Percentiles rank a stretch among this genome's conserved stretches.
phyloP scores from a whole-genome alignment of 2,329 filamentous ascomycete species.

The Neopestalotiopsis clavispora region DNA sequence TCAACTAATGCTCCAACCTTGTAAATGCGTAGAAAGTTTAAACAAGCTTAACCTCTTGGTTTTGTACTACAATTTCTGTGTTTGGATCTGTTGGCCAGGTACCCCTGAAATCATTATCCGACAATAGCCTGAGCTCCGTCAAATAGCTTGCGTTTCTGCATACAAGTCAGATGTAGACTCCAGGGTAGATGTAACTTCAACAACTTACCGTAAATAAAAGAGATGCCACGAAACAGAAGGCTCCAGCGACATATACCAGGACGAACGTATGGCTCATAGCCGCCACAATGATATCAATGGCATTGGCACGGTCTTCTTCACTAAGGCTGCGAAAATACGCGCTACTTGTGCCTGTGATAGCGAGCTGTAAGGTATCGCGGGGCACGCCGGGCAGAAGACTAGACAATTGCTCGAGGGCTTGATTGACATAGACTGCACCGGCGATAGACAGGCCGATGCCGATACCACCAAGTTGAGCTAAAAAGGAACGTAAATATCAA shows the following conservation, averaged over 20 bases:
- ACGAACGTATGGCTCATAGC: slow-evolving; percentile 2
- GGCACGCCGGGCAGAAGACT: neutral
- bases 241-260: neutral
- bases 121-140: neutral
- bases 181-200: neutral
- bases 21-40: too few relatives aligned
- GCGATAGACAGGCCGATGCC: neutral
- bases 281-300: neutral
- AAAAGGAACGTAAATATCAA: neutral
- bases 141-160: neutral
- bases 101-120: too few relatives aligned
- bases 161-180: neutral
- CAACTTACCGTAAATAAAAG: neutral
- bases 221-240: neutral
- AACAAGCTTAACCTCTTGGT: too few relatives aligned
- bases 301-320: neutral
- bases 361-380: neutral
- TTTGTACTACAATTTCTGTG: too few relatives aligned
- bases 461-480: slow-evolving; percentile 6
- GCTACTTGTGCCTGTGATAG: slow-evolving; percentile 1
- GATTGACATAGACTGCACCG: slow-evolving; percentile 1
- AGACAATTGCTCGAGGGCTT: neutral
- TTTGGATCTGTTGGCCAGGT: too few relatives aligned
- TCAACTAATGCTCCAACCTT: too few relatives aligned
- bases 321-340: neutral